These are phyloP conservation scores for Aspergillus glaucus DNA, from an alignment of 2,329 filamentous ascomycete genomes.

Conservation along the genomic window DNA sequence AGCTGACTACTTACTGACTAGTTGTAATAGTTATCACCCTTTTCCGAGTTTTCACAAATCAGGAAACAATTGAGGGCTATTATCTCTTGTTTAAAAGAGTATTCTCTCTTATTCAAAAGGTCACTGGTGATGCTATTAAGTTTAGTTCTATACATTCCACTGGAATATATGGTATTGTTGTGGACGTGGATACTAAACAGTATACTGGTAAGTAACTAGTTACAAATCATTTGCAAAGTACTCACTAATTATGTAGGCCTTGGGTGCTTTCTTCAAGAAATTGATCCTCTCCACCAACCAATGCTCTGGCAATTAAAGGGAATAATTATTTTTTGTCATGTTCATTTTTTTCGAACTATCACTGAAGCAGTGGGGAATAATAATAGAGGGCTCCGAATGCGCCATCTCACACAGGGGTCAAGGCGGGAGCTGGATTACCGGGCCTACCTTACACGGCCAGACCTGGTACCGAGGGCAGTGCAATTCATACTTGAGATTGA, in stretches of 20 bases:
- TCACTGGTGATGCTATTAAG: background rate
- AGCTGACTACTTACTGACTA: background rate
- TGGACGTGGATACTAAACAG: background rate
- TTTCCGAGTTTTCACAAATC: background rate
- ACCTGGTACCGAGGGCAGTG: no score
- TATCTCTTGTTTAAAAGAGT: background rate
- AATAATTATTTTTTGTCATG: background rate
- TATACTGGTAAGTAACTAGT: background rate
- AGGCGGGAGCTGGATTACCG: no score
- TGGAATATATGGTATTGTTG: background rate
- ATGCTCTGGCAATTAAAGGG: background rate
- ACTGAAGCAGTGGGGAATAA: background rate
- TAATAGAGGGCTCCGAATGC: no score
- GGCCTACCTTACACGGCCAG: no score
- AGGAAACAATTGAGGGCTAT: background rate
- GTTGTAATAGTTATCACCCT: background rate
- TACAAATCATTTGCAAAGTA: background rate
- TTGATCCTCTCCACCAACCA: background rate
- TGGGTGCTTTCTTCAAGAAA: background rate
- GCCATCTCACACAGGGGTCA: no score
- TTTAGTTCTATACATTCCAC: background rate
- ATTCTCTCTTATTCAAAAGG: background rate
- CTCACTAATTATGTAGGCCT: background rate
- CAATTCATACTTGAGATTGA: no score
- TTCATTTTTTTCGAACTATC: background rate